Base-by-base conservation (phyloP, 345 rosid genomes). In the Noccaea caerulescens region DNA sequence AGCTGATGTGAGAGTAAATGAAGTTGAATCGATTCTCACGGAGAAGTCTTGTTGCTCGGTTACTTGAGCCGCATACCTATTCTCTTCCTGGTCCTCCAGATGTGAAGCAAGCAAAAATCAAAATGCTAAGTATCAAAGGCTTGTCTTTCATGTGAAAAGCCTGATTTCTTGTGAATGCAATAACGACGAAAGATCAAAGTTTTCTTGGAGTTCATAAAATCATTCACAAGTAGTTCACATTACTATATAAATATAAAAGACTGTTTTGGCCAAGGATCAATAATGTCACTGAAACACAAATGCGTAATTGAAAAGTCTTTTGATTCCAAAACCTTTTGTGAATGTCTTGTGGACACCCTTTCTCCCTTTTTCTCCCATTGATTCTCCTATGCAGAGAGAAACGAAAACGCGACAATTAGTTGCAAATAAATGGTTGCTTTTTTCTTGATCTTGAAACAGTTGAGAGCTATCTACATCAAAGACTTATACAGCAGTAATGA, bases 311-410 rank as follows among this genome's bases (percentile, higher is more conserved):
- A 36, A 20, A 38, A 42, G 7, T 2, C 0, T 27, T 6, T 34
- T 37, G 45, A 58, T 66, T 3, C 0, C 54, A 58, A 50, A 75
- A 75, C 78, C 73, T 75, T 4, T 27, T 53, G 44, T 60, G 78
- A 54, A 12, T 16, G 69, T 23, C 68, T 74, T 67, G 68, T 2
- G 39, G 77, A 11, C 37, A 4, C 10, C 32, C 46, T 33, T 32
- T 73, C 72, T 42, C 46, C 77, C 5, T 65, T 58, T 2, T 10
- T 66, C 71, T 72, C 77, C 72, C 67, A 58, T 51, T 57, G 77
- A 66, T 66, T 73, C 62, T 73, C 77, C 77, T 73, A 58, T 4
- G 10, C 16, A 10, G 0, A 55, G 9, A 63, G 5, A n/a, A 5
- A 50, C 34, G 9, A 60, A 12, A 50, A 25, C n/a, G 1, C 2